A percentile compares a stretch with the other conserved stretches of the same genome.
Conservation (phyloP, 1,139 yeast genomes). For the Kodamaea fungicola region DNA sequence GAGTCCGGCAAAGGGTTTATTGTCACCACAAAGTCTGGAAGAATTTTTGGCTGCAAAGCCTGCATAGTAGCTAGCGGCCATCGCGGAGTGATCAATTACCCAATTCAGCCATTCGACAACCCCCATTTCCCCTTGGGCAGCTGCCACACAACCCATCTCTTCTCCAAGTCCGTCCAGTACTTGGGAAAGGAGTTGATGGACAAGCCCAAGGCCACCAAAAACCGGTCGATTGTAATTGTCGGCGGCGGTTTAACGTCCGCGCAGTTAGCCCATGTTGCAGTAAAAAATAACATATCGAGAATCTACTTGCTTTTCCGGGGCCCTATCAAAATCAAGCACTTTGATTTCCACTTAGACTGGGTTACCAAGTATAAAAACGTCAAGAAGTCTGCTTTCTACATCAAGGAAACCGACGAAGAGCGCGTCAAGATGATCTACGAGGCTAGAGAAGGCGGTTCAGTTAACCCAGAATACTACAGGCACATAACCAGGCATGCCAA, state of each 20-base stretch:
- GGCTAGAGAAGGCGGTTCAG: conserved; percentile 47
- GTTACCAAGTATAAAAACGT: conserved; percentile 48
- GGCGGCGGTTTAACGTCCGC: conserved; percentile 53
- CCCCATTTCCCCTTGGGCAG: conserved; percentile 24
- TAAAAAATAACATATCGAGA: conserved; percentile 26
- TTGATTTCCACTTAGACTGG: conserved; percentile 52
- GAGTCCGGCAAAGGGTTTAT: conserved; percentile 29
- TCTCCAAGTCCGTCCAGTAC: conserved; percentile 23
- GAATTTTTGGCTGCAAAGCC: conserved; percentile 29
- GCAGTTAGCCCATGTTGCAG: conserved; percentile 42
- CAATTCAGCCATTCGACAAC: conserved; percentile 22
- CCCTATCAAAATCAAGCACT: conserved; percentile 43
- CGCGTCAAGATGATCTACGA: conserved; percentile 37
- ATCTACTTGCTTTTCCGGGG: conserved; percentile 39
- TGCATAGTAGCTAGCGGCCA: conserved; percentile 44
- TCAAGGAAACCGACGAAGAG: conserved; percentile 42
- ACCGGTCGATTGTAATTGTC: conserved; percentile 32
- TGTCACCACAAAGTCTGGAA: conserved; percentile 25
- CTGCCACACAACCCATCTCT: conserved; percentile 45
- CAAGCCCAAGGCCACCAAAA: conserved; percentile 13
- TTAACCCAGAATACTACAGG: conserved; percentile 45
- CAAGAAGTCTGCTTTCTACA: conserved; percentile 41
- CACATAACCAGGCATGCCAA: conserved; percentile 28
- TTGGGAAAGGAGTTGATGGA: conserved; percentile 15
- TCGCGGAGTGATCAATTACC: conserved; percentile 35